Evolutionary conservation across 176 grass and related monocot genomes (phyloP).

Genomic region (Carex myosuroides): DNA sequence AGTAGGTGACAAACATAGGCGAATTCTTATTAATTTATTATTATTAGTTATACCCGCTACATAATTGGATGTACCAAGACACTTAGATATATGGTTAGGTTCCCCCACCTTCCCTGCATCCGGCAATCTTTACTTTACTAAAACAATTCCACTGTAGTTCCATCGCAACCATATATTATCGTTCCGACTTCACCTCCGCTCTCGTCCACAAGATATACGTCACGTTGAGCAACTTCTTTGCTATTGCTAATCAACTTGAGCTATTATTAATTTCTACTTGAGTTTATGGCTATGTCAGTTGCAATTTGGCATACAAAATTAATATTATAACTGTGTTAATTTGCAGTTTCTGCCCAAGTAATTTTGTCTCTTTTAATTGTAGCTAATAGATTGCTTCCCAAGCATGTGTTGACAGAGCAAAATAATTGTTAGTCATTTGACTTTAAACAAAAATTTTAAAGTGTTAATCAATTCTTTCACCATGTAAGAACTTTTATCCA

Average conservation of each 20-base stretch:
- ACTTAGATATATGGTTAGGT: background rate
- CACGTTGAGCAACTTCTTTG: too few species aligned
- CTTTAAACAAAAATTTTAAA: too few species aligned
- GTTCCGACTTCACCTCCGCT: background rate
- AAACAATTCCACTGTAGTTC: conserved; percentile 9
- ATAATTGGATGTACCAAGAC: background rate
- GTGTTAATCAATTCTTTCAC: too few species aligned
- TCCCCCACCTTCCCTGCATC: background rate
- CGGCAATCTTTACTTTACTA: conserved; percentile 20
- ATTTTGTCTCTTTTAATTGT: background rate
- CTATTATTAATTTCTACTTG: background rate
- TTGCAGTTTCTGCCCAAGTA: background rate
- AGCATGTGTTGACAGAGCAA: background rate
- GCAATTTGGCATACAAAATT: background rate
- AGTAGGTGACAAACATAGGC: background rate
- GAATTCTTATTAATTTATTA: too few species aligned
- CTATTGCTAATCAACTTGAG: background rate
- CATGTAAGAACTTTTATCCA: too few species aligned
- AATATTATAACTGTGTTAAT: background rate
- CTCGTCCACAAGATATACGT: background rate
- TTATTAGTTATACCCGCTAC: background rate
- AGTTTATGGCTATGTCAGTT: background rate
- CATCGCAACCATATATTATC: background rate
- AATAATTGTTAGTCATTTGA: background rate
- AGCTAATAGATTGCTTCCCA: background rate